Evolutionary conservation across 495 filamentous ascomycete genomes (phyloP).

Genomic region (Xylaria palmicola): DNA sequence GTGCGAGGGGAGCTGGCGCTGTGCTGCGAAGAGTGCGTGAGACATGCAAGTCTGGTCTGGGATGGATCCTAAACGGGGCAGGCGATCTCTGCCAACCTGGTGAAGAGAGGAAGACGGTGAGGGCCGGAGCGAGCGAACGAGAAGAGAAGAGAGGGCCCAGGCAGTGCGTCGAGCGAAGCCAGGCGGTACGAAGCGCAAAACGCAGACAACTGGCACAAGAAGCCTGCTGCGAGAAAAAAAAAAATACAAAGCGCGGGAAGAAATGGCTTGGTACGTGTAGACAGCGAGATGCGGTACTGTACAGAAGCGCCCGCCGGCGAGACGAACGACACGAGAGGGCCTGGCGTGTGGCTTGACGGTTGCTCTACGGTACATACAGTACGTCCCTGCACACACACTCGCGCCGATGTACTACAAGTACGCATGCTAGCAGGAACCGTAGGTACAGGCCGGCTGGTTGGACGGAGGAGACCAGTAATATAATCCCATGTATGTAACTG

Average conservation of each 20-base stretch:
- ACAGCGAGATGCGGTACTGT: not conserved
- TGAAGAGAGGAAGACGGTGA: not conserved
- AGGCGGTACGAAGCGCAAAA: not conserved
- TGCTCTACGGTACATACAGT: too few relatives aligned
- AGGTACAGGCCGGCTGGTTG: too few relatives aligned
- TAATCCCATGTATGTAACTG: too few relatives aligned
- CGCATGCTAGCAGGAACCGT: too few relatives aligned
- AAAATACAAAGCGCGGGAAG: not conserved
- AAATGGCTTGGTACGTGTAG: constrained; percentile 6
- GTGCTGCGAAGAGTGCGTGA: constrained; percentile 11
- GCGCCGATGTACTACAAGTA: too few relatives aligned
- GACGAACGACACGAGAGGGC: not conserved
- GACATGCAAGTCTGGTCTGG: constrained; percentile 12
- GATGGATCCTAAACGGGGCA: constrained; percentile 4
- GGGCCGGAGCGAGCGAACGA: not conserved
- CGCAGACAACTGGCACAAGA: not conserved
- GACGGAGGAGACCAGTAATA: too few relatives aligned
- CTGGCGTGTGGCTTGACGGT: constrained; percentile 27
- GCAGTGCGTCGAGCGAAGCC: not conserved
- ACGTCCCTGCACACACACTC: too few relatives aligned
- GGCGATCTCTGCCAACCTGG: not conserved
- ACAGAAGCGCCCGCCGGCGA: not conserved
- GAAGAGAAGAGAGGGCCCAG: not conserved
- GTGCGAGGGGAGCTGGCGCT: constrained; percentile 10
- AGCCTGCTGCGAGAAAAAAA: not conserved